phyloP scores from a whole-genome alignment of 2,329 filamentous ascomycete genomes.

The Botrytis pseudocinerea region DNA sequence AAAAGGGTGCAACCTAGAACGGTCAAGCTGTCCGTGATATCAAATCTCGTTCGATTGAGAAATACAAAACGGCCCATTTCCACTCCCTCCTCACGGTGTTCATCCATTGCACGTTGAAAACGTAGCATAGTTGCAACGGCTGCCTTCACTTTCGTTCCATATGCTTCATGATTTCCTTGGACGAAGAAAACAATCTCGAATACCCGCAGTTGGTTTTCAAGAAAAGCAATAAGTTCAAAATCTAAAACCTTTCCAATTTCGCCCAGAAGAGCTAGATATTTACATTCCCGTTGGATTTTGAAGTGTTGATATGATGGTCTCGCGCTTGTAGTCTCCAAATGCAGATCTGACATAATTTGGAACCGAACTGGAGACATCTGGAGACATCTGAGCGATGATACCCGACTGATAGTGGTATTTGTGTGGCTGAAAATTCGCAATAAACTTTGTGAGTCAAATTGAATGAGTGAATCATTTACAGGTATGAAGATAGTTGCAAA shows the following conservation, averaged over 20 bases:
- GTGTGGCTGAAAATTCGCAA: neutral
- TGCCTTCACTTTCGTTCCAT: slow-evolving; percentile 14
- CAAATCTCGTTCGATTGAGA: slow-evolving; percentile 45
- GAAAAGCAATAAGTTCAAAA: slow-evolving; percentile 15
- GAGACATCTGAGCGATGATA: slow-evolving; percentile 20
- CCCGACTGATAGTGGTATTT: neutral
- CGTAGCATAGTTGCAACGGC: neutral
- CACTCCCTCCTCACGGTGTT: neutral
- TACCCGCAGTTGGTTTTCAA: slow-evolving; percentile 8
- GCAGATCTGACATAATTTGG: slow-evolving; percentile 28
- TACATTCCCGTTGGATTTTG: slow-evolving; percentile 25
- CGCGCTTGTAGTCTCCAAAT: slow-evolving; percentile 27
- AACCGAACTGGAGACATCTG: slow-evolving; percentile 24
- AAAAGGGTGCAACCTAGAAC: slow-evolving; percentile 52
- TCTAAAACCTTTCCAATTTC: slow-evolving; percentile 24
- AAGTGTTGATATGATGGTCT: slow-evolving; percentile 25
- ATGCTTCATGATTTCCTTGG: neutral
- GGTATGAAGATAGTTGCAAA: neutral
- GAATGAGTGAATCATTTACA: neutral
- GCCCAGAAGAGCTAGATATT: slow-evolving; percentile 24
- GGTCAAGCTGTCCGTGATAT: slow-evolving; percentile 43
- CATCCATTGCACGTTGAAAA: slow-evolving; percentile 5
- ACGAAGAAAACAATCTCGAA: slow-evolving; percentile 22
- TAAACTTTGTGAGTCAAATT: neutral
- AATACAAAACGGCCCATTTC: slow-evolving; percentile 41